Evolutionary conservation across 306 rosid species (phyloP).

Genomic region (Pueraria montana): DNA sequence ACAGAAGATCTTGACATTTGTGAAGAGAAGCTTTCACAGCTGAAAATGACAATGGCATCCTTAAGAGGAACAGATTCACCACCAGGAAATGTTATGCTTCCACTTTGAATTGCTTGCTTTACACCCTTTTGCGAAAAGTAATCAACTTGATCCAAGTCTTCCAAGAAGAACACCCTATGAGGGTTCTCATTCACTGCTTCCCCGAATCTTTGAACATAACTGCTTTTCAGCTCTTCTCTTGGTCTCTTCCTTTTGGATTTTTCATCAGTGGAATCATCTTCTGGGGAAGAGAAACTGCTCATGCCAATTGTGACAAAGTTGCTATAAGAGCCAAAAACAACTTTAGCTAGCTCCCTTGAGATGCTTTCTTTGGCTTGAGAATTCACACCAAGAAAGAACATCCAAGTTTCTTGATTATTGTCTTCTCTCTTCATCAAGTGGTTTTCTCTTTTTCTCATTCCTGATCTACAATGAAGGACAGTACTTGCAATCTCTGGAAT

Average conservation of each 20-base stretch:
- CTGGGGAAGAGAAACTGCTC: constrained; percentile 56
- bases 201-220: constrained; percentile 69
- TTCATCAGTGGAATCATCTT: constrained; percentile 40
- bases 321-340: constrained; percentile 73
- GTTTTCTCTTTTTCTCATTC: constrained; percentile 50
- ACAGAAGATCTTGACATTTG: constrained; percentile 44
- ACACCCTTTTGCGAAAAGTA: constrained; percentile 68
- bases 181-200: constrained; percentile 88
- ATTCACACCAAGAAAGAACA: constrained; percentile 66
- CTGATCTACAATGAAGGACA: constrained; percentile 77
- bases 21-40: constrained; percentile 56
- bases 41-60: constrained; percentile 82
- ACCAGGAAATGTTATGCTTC: constrained; percentile 60
- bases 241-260: constrained; percentile 62
- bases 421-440: constrained; percentile 39
- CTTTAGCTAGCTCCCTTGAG: constrained; percentile 79
- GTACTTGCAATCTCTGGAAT: constrained; percentile 65
- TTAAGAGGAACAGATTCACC: constrained; percentile 72
- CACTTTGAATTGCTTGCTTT: constrained; percentile 70
- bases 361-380: constrained; percentile 68
- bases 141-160: constrained; percentile 75
- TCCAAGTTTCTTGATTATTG: constrained; percentile 69
- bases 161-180: constrained; percentile 83
- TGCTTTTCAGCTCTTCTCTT: constrained; percentile 63
- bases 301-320: constrained; percentile 61